Base-by-base conservation (phyloP, 2,329 filamentous ascomycete species). In the Ilyonectria sp. region DNA sequence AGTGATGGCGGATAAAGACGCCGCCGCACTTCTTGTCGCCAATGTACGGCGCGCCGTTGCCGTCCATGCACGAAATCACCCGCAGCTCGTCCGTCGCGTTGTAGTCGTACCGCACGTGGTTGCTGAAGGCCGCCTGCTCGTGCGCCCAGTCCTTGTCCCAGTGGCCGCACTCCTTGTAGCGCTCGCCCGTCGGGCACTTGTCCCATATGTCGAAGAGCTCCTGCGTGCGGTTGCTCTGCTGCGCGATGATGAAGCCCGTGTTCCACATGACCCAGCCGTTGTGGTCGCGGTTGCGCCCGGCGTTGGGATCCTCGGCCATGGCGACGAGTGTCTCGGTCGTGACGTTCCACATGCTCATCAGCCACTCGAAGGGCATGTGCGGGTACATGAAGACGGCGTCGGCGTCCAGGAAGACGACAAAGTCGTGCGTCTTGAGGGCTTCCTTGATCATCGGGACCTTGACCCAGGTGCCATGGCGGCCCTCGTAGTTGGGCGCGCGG, bases 261-360 rank as follows among this genome's bases (percentile, higher is more conserved):
- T 75, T 75, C 13, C 68, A 69, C n/a, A 75, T 63, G 2, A 75
- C 69, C 7, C 71, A 70, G 13, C 72, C 72, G 26, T 69, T 66
- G 1, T 33, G 75, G 66, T 84, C 82, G 40, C 65, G 74, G 71
- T 85, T 84, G 59, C 77, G 75, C 67, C 57, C 17, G n/a, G 70
- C 70, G 58, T 82, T 77, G 7, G 84, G 83, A 58, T 86, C 85
- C 62, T 82, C 77, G 43, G 84, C 80, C 79, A 86, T 82, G 63
- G 85, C 82, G 60, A 85, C 74, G 13, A 84, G 78, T 0, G 82
- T 85, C 2, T 80, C 71, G 0, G 74, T 67, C 10, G 75, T 78
- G 54, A 85, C 77, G 60, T 82, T 78, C 84, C 84, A 86, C 46
- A 82, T 78, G 70, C 84, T 84, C 71, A 86, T 79, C 7, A 86